Conservation (phyloP, 108 stramenopile genomes). For the Discostella pseudostelligera region DNA sequence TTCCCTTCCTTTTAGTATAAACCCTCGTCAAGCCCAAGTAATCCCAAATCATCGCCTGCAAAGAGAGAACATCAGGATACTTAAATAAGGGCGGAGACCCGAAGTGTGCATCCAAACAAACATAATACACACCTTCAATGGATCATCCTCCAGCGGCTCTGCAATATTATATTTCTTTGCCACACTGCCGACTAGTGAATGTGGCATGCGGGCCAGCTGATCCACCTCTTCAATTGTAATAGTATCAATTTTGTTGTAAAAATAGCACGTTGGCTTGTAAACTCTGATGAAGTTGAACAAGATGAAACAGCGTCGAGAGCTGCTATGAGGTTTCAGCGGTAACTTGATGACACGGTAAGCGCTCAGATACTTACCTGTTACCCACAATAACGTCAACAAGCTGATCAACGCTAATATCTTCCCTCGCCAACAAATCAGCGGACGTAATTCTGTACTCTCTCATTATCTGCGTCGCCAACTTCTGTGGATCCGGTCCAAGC, state of each 20-base stretch:
- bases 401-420: slow-evolving; percentile 95
- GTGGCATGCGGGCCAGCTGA: slow-evolving; percentile 92
- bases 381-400: slow-evolving; percentile 97
- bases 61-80: slow-evolving; percentile 10
- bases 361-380: slow-evolving; percentile 56
- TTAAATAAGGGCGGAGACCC: background rate
- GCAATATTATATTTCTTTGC: slow-evolving; percentile 83
- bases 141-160: slow-evolving; percentile 72
- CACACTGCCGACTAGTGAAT: slow-evolving; percentile 93
- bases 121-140: slow-evolving; percentile 34
- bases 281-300: slow-evolving; percentile 22
- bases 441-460: slow-evolving; percentile 94
- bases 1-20: slow-evolving; percentile 95
- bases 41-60: slow-evolving; percentile 89
- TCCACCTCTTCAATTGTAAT: slow-evolving; percentile 98
- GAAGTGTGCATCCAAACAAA: background rate
- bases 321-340: too few relatives aligned
- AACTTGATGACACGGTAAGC: background rate
- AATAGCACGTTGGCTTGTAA: slow-evolving; percentile 95
- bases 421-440: slow-evolving; percentile 92
- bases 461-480: slow-evolving; percentile 82
- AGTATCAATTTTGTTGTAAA: slow-evolving; percentile 99
- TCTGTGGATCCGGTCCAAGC: slow-evolving; percentile 92
- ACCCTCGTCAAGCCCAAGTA: slow-evolving; percentile 95
- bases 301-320: background rate